Evolutionary conservation across 2,329 filamentous ascomycete genomes (phyloP).

Genomic region (Calonectria crousiana): DNA sequence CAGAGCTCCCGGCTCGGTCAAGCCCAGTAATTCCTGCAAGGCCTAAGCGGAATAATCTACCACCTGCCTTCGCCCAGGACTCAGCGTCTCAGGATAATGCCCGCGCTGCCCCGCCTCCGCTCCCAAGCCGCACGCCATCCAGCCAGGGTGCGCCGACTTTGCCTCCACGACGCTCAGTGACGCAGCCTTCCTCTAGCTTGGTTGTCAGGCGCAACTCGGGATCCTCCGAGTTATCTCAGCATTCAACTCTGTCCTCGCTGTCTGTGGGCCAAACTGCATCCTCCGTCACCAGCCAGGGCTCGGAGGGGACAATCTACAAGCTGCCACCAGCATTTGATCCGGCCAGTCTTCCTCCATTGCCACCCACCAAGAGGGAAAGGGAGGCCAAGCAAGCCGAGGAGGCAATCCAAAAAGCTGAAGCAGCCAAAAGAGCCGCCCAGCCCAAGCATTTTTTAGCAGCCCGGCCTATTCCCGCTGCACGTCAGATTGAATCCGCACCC

Average conservation of each 20-base stretch:
- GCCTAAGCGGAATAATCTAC: conserved; percentile 33
- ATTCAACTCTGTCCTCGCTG: conserved; percentile 65
- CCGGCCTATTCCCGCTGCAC: conserved; percentile 30
- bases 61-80: conserved; percentile 21
- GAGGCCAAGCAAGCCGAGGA: conserved; percentile 57
- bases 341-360: conserved; percentile 68
- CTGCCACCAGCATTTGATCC: conserved; percentile 69
- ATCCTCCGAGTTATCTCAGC: conserved; percentile 68
- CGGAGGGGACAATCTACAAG: conserved; percentile 59
- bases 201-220: conserved; percentile 65
- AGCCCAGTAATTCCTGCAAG: conserved; percentile 38
- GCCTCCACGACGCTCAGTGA: conserved; percentile 63
- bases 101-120: conserved; percentile 47
- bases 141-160: conserved; percentile 58
- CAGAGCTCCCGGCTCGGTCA: conserved; percentile 26
- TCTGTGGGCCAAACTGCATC: conserved; percentile 61
- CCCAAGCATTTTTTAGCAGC: conserved; percentile 26
- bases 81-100: conserved; percentile 27
- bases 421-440: conserved; percentile 43
- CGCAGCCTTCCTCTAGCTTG: conserved; percentile 53
- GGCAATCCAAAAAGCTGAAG: conserved; percentile 26
- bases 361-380: conserved; percentile 65
- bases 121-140: conserved; percentile 50
- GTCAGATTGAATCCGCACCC: conserved; percentile 33
- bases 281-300: conserved; percentile 62